Evolutionary conservation across 495 filamentous ascomycete species (phyloP).

Genomic region (Chaetomium cochliodes): DNA sequence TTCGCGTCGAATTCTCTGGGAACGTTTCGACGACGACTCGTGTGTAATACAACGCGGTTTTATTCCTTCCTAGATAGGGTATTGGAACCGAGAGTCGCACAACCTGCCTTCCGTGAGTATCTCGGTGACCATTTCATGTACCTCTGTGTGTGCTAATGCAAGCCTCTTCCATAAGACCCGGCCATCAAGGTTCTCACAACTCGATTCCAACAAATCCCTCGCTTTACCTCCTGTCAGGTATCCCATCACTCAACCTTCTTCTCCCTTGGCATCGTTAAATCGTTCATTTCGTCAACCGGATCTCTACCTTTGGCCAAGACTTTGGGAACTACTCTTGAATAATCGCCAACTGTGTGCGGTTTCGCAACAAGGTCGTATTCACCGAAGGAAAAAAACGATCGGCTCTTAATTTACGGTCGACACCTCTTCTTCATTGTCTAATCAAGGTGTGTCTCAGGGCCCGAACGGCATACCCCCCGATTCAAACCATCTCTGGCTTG

Average conservation of each 20-base stretch:
- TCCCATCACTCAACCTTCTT: not conserved
- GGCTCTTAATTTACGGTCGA: not conserved
- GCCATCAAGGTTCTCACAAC: slow-evolving; percentile 22
- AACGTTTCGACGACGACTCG: not conserved
- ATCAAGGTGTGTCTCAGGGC: not conserved
- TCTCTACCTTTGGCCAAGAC: not conserved
- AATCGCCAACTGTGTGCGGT: not conserved
- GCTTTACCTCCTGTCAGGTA: not conserved
- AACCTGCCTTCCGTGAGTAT: not conserved
- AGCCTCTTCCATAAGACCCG: not conserved
- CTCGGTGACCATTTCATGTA: not conserved
- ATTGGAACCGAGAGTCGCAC: not conserved
- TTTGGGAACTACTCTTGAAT: not conserved
- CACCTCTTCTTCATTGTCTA: not conserved
- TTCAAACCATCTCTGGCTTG: not conserved
- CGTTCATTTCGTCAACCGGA: not conserved
- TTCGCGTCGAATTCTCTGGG: not conserved
- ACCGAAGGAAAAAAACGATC: not conserved
- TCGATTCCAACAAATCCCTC: not conserved
- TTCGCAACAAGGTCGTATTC: not conserved
- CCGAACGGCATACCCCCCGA: not conserved
- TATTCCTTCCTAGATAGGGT: not conserved
- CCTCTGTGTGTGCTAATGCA: slow-evolving; percentile 10
- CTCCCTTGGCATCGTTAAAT: not conserved
- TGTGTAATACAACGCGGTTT: not conserved